Evolutionary conservation across 2,329 filamentous ascomycete species (phyloP).

Genomic region (Lecanicillium sp.): DNA sequence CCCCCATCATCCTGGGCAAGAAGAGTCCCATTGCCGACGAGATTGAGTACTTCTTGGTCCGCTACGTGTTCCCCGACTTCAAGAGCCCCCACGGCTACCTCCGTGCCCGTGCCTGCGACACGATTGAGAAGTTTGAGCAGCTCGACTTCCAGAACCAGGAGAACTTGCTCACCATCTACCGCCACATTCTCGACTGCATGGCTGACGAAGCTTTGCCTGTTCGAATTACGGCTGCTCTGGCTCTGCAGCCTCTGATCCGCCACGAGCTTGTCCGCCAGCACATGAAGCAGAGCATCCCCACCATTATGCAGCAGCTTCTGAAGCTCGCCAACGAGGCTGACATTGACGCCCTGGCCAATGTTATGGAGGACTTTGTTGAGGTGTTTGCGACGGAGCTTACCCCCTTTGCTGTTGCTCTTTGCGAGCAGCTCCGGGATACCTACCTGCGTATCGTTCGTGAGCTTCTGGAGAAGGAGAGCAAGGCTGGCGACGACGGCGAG

Average conservation of each 20-base stretch:
- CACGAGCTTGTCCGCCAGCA: conserved; percentile 89
- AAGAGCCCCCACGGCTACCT: conserved; percentile 86
- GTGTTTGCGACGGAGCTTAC: conserved; percentile 96
- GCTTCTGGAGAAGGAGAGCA: conserved; percentile 78
- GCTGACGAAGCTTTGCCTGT: conserved; percentile 89
- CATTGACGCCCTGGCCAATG: conserved; percentile 92
- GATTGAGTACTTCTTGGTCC: conserved; percentile 96
- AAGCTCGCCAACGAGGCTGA: conserved; percentile 98
- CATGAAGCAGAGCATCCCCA: conserved; percentile 97
- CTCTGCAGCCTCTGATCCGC: conserved; percentile 88
- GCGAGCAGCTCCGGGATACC: conserved; percentile 90
- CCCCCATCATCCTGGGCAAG: conserved; percentile 90
- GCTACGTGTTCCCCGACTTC: conserved; percentile 98
- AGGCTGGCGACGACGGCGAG: conserved; percentile 66
- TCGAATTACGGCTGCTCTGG: conserved; percentile 85
- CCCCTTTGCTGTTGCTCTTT: conserved; percentile 91
- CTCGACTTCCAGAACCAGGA: conserved; percentile 94
- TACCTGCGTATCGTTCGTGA: conserved; percentile 91
- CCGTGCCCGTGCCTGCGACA: conserved; percentile 90
- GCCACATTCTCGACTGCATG: conserved; percentile 95
- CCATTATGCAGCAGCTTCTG: conserved; percentile 97
- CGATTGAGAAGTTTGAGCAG: conserved; percentile 94
- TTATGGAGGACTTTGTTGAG: conserved; percentile 99
- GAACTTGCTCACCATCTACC: conserved; percentile 93
- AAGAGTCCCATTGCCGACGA: conserved; percentile 97